Evolutionary conservation across 257 asterid genomes (phyloP), one percentile per base, ranked within the genome.

Genomic region (Nyctanthes arbortristis): DNA sequence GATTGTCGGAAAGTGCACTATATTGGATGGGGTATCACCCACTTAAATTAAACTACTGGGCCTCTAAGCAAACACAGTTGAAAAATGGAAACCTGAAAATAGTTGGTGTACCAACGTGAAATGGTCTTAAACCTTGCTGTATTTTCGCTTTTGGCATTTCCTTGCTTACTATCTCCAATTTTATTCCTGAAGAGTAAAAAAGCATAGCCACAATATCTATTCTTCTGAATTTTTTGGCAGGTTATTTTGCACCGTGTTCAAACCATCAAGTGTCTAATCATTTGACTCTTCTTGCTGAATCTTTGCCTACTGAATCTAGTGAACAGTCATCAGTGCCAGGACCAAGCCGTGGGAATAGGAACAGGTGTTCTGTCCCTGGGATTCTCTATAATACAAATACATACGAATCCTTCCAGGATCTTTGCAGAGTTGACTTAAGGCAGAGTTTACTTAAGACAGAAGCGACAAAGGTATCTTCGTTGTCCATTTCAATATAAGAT

Each of bases 231-330:
- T 34, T 34, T 72, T 18, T 84, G 73, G 55, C 90, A 93, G 97
- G 99, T 68, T 93, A 82, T 75, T 87, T 75, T 78, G 92, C 99
- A 57, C 99, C 99, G 58, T 89, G 96, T 75, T 86, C 96, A 4
- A 88, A 83, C 78, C 76, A 55, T 49, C 85, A 84, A 76, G 87
- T 93, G 39, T 77, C 99, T 25, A 89, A 81, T 75, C 96, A 72
- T 79, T 79, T 93, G 66, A 91, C 97, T 47, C 94, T 91, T 77
- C 81, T 84, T 61, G 66, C 95, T 20, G 99, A 91, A 74, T 93
- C 99, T 7, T 84, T 93, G 56, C 97, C 97, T 39, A 66, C 74
- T 30, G 95, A 87, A 68, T 79, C 75, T 32, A 67, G 68, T 61
- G 89, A 83, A 63, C 78, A 79, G 36, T 52, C 91, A 61, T 74